phyloP scores from a whole-genome alignment of 345 rosid genomes.

The Corchorus capsularis region DNA sequence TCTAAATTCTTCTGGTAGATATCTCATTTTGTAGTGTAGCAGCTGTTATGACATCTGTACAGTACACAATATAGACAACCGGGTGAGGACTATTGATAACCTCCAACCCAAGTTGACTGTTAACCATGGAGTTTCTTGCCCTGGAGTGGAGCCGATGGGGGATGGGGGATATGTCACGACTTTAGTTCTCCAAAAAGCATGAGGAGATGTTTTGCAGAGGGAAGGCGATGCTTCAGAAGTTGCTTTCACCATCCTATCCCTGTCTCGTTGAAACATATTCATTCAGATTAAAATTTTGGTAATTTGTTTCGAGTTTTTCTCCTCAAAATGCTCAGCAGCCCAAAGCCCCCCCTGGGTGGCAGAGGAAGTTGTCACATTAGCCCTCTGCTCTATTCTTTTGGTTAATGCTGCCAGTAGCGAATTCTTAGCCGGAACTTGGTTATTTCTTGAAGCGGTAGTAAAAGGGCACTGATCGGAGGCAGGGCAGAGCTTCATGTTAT shows the following conservation, averaged over 20 bases:
- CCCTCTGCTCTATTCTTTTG: background rate
- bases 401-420: background rate
- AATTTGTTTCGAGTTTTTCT: background rate
- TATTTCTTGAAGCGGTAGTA: background rate
- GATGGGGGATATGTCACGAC: too few species aligned
- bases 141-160: background rate
- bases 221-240: background rate
- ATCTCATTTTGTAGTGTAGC: conserved; percentile 14
- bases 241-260: background rate
- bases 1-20: background rate
- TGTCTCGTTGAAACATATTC: background rate
- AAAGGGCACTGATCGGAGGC: background rate
- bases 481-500: background rate
- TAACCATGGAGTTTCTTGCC: background rate
- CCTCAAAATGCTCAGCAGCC: background rate
- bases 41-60: conserved; percentile 14
- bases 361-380: background rate
- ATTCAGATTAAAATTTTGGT: background rate
- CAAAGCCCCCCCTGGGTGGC: background rate
- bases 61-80: conserved; percentile 14
- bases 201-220: background rate
- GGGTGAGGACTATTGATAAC: conserved; percentile 4
- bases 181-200: background rate
- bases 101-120: conserved; percentile 19
- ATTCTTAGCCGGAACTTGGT: background rate